Evolutionary conservation across 2,329 filamentous ascomycete species (phyloP).

Genomic region (Teratosphaeriaceae sp.): DNA sequence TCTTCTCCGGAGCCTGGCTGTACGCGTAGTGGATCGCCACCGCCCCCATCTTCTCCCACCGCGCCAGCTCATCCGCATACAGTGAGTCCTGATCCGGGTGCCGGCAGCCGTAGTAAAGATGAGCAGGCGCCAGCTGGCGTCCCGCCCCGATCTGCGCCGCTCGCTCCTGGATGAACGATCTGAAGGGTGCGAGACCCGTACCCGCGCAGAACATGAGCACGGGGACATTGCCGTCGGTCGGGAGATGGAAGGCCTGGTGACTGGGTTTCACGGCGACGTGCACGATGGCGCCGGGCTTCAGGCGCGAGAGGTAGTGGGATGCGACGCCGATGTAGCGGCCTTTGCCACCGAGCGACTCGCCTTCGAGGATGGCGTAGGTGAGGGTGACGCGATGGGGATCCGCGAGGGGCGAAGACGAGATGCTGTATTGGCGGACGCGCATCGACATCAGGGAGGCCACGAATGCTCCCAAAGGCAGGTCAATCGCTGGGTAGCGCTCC

Average conservation of each 20-base stretch:
- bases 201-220: conserved; percentile 46
- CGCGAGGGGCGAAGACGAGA: conserved; percentile 28
- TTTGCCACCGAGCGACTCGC: conserved; percentile 17
- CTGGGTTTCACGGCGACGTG: conserved; percentile 37
- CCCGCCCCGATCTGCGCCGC: conserved; percentile 41
- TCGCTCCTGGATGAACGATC: conserved; percentile 93
- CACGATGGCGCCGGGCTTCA: conserved; percentile 35
- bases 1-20: conserved; percentile 36
- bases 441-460: conserved; percentile 68
- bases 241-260: conserved; percentile 39
- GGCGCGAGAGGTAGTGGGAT: conserved; percentile 35
- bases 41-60: conserved; percentile 55
- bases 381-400: conserved; percentile 33
- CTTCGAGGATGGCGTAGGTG: conserved; percentile 54
- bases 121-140: conserved; percentile 49
- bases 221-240: conserved; percentile 35
- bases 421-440: conserved; percentile 41
- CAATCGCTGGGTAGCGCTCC: conserved; percentile 53
- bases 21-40: conserved; percentile 58
- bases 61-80: conserved; percentile 52
- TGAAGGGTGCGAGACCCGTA: conserved; percentile 94
- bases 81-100: conserved; percentile 50
- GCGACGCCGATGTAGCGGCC: conserved; percentile 38
- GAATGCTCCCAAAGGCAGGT: conserved; percentile 60
- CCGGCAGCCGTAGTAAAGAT: conserved; percentile 56